Conservation (phyloP, 352 stramenopile species). For the Globisporangium lucens region DNA sequence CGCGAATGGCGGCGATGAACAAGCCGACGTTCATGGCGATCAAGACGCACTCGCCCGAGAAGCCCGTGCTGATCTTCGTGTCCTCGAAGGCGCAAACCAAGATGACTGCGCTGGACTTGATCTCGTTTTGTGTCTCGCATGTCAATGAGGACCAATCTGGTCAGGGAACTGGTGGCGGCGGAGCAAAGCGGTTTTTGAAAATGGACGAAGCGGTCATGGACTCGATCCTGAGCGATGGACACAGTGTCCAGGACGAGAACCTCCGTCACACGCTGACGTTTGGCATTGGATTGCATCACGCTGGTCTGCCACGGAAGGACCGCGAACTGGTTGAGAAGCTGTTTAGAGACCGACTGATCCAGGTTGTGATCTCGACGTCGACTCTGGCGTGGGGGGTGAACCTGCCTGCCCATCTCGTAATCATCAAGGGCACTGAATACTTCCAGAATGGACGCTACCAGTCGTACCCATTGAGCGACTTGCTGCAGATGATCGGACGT, state of each 20-base stretch:
- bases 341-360: conserved; percentile 96
- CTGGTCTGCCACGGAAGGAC: conserved; percentile 84
- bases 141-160: conserved; percentile 31
- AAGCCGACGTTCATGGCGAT: conserved; percentile 98
- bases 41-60: conserved; percentile 91
- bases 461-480: conserved; percentile 97
- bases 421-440: conserved; percentile 99
- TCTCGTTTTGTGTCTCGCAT: conserved; percentile 87
- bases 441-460: conserved; percentile 94
- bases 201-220: conserved; percentile 90
- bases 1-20: conserved; percentile 99
- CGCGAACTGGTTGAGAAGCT: conserved; percentile 96
- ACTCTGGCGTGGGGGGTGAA: conserved; percentile 96
- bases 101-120: conserved; percentile 97
- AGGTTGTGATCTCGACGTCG: conserved; percentile 92
- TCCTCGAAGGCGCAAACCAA: conserved; percentile 97
- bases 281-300: conserved; percentile 98
- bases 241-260: conserved; percentile 85
- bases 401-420: conserved; percentile 96
- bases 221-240: conserved; percentile 73
- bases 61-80: conserved; percentile 97
- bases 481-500: conserved; percentile 99
- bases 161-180: conserved; percentile 69
- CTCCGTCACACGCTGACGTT: conserved; percentile 96
- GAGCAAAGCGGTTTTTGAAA: conserved; percentile 93